Evolutionary conservation across 768 basidiomycete genomes (phyloP), one percentile per base, ranked within the genome.

Genomic region (Naganishia vishniacii): DNA sequence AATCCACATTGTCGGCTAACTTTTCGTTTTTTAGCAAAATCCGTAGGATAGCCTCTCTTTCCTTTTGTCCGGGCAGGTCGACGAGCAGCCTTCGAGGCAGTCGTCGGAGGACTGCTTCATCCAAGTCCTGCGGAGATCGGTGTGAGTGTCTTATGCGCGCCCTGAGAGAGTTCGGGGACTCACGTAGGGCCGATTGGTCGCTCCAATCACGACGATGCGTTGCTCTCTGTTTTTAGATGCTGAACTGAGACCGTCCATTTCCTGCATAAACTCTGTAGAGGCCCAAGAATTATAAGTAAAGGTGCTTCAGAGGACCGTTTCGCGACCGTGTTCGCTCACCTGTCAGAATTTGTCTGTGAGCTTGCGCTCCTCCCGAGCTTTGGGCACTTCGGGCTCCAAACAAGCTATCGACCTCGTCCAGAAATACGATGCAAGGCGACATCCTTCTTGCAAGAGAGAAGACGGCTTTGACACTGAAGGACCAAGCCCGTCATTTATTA

Each of bases 401-500:
- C 4, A 97, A 82, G 1, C 92, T 88, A 70, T 97, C 92, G 59
- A 94, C 88, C 77, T 97, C 92, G 75, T 97, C 92, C 65, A 97
- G 79, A 80, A 97, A 97, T 37, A 97, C 83, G 48, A 97, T 90
- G 68, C 91, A 94, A 3, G 92, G 93, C 0, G 91, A 87, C 7
- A 95, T 77, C 45, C 84, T 82, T 37, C 92, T 83, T 4, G 92
- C 92, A 16, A 97, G 82, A 34, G 85, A 84, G 78, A 97, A 97
- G 18, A 92, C 87, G 0, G 88, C 88, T 62, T 85, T 85, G 37
- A 95, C 92, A 18, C 75, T 75, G 59, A n/a, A 40, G 28, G 25
- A 15, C 25, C 37, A 32, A 15, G 28, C 1, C 42, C 1, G 23
- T 12, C 8, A 56, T 2, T 48, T 3, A 25, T n/a, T 0, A 42